phyloP scores from a whole-genome alignment of 139 green algal genomes.

The Chlorella vulgaris region DNA sequence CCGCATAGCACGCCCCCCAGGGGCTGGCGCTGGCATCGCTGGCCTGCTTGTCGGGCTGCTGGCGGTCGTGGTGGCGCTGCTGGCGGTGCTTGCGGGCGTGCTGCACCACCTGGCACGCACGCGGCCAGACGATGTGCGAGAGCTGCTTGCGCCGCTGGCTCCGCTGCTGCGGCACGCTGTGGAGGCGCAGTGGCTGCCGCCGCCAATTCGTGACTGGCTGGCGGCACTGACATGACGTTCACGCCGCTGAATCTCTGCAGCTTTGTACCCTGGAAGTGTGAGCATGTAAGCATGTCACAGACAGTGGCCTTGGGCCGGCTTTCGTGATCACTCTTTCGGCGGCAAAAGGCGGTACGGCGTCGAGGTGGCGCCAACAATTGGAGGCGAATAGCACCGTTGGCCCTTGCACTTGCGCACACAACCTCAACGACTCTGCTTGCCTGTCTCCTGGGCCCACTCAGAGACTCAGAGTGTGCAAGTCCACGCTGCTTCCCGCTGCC shows the following conservation, averaged over 20 bases:
- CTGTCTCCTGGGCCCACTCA: no score
- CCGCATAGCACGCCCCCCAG: background rate
- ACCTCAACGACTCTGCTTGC: no score
- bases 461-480: no score
- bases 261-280: background rate
- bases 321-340: no score
- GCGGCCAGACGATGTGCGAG: background rate
- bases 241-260: no score
- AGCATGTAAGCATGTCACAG: no score
- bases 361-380: no score
- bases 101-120: slow-evolving; percentile 15
- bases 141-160: slow-evolving; percentile 5
- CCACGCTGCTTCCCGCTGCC: no score
- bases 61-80: background rate
- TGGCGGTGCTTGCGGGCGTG: slow-evolving; percentile 33
- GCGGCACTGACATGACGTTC: background rate
- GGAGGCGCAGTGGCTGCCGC: background rate
- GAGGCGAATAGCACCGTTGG: no score
- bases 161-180: background rate
- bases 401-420: no score
- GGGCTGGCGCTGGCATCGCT: background rate
- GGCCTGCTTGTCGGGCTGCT: slow-evolving; percentile 14
- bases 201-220: background rate
- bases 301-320: background rate
- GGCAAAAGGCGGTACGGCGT: no score